phyloP scores from a whole-genome alignment of 768 basidiomycete genomes.

The Tulasnella calospora region DNA sequence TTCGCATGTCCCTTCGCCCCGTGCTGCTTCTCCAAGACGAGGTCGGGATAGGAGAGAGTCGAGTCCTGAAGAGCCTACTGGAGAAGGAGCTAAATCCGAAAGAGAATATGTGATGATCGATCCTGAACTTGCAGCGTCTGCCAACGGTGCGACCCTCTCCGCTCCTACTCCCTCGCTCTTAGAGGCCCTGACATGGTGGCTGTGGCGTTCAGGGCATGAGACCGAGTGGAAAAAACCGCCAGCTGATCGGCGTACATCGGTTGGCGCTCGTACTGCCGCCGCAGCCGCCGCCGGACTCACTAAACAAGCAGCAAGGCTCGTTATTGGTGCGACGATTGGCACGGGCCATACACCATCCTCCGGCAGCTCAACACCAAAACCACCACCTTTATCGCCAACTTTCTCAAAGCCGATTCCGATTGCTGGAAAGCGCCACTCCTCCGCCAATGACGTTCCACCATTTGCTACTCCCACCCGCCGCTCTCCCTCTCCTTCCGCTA shows the following conservation, averaged over 20 bases:
- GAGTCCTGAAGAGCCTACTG: constrained; percentile 16
- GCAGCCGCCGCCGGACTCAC: constrained; percentile 23
- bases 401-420: constrained; percentile 17
- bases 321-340: constrained; percentile 22
- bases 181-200: constrained; percentile 35
- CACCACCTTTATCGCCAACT: constrained; percentile 1
- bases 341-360: constrained; percentile 2
- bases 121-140: not conserved
- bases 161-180: constrained; percentile 47
- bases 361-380: not conserved
- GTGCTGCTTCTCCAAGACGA: not conserved
- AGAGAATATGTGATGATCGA: constrained; percentile 87
- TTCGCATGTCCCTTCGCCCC: not conserved
- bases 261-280: not conserved
- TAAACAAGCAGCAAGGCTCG: constrained; percentile 21
- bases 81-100: constrained; percentile 24
- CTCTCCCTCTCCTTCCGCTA: not conserved
- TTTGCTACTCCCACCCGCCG: constrained; percentile 4
- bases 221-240: constrained; percentile 9
- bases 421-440: not conserved
- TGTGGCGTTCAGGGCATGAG: constrained; percentile 25
- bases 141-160: constrained; percentile 33
- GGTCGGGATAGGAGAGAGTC: not conserved
- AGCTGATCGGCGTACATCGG: constrained; percentile 1
- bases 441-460: constrained; percentile 11